A percentile compares a stretch with the other conserved stretches of the same genome.
Conservation (phyloP, 2,329 filamentous ascomycete species). For the Alternaria longipes region DNA sequence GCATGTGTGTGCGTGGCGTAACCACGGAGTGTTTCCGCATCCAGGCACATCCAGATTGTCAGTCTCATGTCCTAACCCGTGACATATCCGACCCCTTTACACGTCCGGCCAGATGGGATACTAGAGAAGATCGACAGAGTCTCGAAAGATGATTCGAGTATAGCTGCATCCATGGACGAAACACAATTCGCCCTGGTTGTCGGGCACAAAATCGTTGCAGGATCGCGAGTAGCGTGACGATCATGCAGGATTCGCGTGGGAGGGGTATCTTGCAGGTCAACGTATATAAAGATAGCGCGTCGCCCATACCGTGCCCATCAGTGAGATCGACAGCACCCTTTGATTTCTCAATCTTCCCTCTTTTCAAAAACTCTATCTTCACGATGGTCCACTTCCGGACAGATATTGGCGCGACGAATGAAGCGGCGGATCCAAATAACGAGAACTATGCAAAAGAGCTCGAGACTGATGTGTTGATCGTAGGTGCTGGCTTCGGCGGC, state of each 20-base stretch:
- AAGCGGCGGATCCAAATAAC: slow-evolving; percentile 27
- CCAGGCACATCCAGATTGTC: neutral
- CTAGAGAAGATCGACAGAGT: slow-evolving; percentile 1
- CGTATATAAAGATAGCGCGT: slow-evolving; percentile 27
- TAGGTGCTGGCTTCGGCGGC: slow-evolving; percentile 55
- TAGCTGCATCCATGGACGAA: slow-evolving; percentile 7
- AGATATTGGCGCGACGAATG: slow-evolving; percentile 42
- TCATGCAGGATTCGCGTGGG: slow-evolving; percentile 17
- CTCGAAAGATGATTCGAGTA: neutral
- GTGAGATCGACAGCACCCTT: neutral
- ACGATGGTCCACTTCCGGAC: slow-evolving; percentile 46
- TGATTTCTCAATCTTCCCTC: neutral
- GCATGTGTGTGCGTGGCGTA: slow-evolving; percentile 17
- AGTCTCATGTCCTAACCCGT: slow-evolving; percentile 4
- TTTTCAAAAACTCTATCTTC: neutral
- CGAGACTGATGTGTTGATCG: slow-evolving; percentile 51
- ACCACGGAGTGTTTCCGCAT: slow-evolving; percentile 17
- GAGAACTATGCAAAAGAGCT: slow-evolving; percentile 49
- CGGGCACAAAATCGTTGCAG: slow-evolving; percentile 5
- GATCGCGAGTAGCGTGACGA: slow-evolving; percentile 16
- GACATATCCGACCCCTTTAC: slow-evolving; percentile 16
- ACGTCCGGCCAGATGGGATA: slow-evolving; percentile 25
- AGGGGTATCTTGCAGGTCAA: slow-evolving; percentile 25
- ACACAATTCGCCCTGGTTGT: slow-evolving; percentile 4
- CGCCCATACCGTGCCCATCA: slow-evolving; percentile 3